phyloP scores from a whole-genome alignment of 2,329 filamentous ascomycete genomes.

The Talaromyces piceae region DNA sequence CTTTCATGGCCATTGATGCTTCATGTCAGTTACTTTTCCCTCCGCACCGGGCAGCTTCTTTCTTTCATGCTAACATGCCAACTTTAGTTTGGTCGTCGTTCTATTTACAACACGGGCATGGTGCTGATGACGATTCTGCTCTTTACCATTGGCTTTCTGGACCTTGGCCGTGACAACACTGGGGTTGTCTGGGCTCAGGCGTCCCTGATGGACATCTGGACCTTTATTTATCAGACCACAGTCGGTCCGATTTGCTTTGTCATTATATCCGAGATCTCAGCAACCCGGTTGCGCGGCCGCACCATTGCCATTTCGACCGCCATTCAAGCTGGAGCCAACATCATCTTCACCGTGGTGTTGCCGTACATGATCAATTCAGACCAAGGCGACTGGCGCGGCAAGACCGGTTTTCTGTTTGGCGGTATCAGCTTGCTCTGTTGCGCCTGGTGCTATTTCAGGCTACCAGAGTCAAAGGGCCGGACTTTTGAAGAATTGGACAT shows the following conservation, averaged over 20 bases:
- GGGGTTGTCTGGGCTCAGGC: slow-evolving; percentile 28
- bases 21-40: slow-evolving; percentile 23
- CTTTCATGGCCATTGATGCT: slow-evolving; percentile 35
- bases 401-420: slow-evolving; percentile 25
- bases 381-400: slow-evolving; percentile 21
- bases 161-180: slow-evolving; percentile 26
- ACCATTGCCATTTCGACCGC: slow-evolving; percentile 12
- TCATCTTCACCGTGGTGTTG: slow-evolving; percentile 10
- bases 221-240: slow-evolving; percentile 32
- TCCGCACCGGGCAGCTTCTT: slow-evolving; percentile 13
- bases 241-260: slow-evolving; percentile 28
- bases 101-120: slow-evolving; percentile 36
- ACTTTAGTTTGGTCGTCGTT: slow-evolving; percentile 32
- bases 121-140: slow-evolving; percentile 36
- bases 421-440: slow-evolving; percentile 18
- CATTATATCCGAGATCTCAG: slow-evolving; percentile 12
- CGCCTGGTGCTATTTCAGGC: slow-evolving; percentile 29
- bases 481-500: slow-evolving; percentile 35
- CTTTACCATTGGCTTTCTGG: slow-evolving; percentile 33
- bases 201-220: slow-evolving; percentile 27
- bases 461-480: slow-evolving; percentile 31
- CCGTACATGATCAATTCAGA: slow-evolving; percentile 16
- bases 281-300: slow-evolving; percentile 11
- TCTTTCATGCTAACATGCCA: slow-evolving; percentile 33
- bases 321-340: slow-evolving; percentile 9